A percentile compares a stretch with the other conserved stretches of the same genome.
Conservation (phyloP, 495 filamentous ascomycete genomes). For the Patellaria atrata region DNA sequence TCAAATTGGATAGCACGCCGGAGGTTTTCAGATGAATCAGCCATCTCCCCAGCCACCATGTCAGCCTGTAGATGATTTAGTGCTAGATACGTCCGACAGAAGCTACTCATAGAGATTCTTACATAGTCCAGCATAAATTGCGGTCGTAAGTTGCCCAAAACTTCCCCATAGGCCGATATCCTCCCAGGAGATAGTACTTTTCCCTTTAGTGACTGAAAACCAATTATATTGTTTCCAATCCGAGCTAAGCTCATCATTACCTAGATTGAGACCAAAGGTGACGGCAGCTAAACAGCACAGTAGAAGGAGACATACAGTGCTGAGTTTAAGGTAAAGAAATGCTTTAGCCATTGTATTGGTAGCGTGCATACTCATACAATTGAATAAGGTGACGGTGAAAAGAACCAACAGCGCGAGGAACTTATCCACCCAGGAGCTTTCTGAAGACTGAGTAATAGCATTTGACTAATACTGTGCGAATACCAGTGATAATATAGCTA, state of each 20-base stretch:
- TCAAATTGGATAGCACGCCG: constrained; percentile 21
- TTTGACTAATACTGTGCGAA: constrained; percentile 25
- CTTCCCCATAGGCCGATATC: constrained; percentile 9
- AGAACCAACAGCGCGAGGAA: constrained; percentile 21
- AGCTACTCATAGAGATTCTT: no score
- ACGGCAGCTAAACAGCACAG: no score
- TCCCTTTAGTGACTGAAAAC: constrained; percentile 10
- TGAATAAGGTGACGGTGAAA: constrained; percentile 15
- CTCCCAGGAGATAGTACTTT: constrained; percentile 5
- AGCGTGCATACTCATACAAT: constrained; percentile 13
- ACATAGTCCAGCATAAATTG: constrained; percentile 18
- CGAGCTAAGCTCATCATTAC: constrained; percentile 5
- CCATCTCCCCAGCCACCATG: constrained; percentile 26
- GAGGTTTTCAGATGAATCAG: constrained; percentile 18
- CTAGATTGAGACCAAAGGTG: constrained; percentile 3
- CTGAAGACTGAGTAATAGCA: constrained; percentile 1
- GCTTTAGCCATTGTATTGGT: constrained; percentile 12
- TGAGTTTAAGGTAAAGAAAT: constrained; percentile 14
- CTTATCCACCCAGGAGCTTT: constrained; percentile 19
- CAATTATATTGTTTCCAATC: constrained; percentile 16
- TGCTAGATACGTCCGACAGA: no score
- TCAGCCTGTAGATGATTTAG: constrained; percentile 17
- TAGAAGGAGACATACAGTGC: constrained; percentile 6
- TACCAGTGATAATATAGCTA: constrained; percentile 25
- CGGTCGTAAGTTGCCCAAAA: constrained; percentile 10